Evolutionary conservation across 768 basidiomycete species (phyloP).

Genomic region (Rhodosporidiobolus odoratus): DNA sequence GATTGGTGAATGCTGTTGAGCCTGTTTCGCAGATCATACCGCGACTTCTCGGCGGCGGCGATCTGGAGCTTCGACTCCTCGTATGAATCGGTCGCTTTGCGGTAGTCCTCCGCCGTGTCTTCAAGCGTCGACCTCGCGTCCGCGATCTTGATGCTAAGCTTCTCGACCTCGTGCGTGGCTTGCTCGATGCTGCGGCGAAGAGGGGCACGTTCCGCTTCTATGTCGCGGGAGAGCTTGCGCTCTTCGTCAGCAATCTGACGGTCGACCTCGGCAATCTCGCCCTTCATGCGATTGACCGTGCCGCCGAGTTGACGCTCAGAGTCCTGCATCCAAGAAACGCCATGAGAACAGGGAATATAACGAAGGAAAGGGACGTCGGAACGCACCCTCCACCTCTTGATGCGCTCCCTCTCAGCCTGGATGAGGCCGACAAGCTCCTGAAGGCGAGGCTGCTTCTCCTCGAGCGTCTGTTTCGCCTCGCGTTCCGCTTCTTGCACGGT

Average conservation of each 20-base stretch:
- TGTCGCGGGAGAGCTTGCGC: conserved; percentile 51
- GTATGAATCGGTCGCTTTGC: not conserved
- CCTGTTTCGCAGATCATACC: not conserved
- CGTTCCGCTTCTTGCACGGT: conserved; percentile 15
- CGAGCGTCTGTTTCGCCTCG: conserved; percentile 45
- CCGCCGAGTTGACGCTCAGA: conserved; percentile 19
- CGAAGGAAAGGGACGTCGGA: not conserved
- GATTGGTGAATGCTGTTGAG: conserved; percentile 22
- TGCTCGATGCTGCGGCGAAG: conserved; percentile 6
- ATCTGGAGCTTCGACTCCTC: conserved; percentile 1
- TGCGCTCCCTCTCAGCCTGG: conserved; percentile 53
- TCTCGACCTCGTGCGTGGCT: conserved; percentile 2
- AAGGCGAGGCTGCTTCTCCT: conserved; percentile 44
- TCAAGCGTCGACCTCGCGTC: not conserved
- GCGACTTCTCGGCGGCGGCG: not conserved
- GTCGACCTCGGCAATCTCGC: conserved; percentile 47
- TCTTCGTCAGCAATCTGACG: conserved; percentile 57
- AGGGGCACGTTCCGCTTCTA: conserved; percentile 27
- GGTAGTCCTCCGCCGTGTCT: not conserved
- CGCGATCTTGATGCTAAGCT: not conserved
- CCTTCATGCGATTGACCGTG: not conserved
- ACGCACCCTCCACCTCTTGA: conserved; percentile 41
- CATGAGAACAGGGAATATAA: not conserved
- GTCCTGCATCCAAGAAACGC: not conserved
- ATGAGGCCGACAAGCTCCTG: conserved; percentile 52